Evolutionary conservation across 2,329 filamentous ascomycete genomes (phyloP).

Genomic region (Diaporthe ampelina): DNA sequence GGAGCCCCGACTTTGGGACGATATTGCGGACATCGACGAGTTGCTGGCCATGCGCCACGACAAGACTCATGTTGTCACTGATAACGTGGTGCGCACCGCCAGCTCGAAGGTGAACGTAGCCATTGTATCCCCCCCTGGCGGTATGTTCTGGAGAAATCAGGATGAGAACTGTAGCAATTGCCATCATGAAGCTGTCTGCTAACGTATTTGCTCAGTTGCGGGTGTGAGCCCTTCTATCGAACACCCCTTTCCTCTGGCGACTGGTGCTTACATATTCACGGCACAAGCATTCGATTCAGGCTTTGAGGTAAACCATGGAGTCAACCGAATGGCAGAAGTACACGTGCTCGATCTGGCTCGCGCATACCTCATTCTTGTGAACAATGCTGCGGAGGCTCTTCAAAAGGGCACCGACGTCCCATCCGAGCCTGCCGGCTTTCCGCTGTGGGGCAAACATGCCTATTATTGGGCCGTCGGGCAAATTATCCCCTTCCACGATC

Average conservation of each 20-base stretch:
- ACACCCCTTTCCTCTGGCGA: constrained; percentile 32
- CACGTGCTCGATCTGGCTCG: constrained; percentile 41
- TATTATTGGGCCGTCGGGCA: constrained; percentile 38
- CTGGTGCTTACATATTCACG: constrained; percentile 20
- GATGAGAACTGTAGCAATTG: no score
- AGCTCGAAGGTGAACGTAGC: constrained; percentile 40
- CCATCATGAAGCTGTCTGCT: not conserved
- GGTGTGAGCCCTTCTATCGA: constrained; percentile 32
- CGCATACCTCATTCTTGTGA: constrained; percentile 40
- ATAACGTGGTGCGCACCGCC: constrained; percentile 24
- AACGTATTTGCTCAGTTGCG: not conserved
- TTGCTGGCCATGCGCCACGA: constrained; percentile 28
- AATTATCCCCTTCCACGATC: not conserved
- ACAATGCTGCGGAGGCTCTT: constrained; percentile 33
- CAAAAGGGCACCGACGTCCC: not conserved
- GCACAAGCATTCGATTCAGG: constrained; percentile 36
- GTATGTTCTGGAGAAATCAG: not conserved
- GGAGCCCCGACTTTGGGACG: constrained; percentile 40
- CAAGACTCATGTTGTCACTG: constrained; percentile 39
- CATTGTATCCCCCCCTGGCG: constrained; percentile 37
- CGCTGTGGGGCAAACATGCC: constrained; percentile 39
- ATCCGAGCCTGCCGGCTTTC: constrained; percentile 11
- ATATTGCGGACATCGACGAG: constrained; percentile 41
- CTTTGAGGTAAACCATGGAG: constrained; percentile 40
- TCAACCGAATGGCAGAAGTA: constrained; percentile 33